These are phyloP conservation scores for Flaveria trinervia DNA, from an alignment of 129 eudicot species.

Conservation along the genomic window DNA sequence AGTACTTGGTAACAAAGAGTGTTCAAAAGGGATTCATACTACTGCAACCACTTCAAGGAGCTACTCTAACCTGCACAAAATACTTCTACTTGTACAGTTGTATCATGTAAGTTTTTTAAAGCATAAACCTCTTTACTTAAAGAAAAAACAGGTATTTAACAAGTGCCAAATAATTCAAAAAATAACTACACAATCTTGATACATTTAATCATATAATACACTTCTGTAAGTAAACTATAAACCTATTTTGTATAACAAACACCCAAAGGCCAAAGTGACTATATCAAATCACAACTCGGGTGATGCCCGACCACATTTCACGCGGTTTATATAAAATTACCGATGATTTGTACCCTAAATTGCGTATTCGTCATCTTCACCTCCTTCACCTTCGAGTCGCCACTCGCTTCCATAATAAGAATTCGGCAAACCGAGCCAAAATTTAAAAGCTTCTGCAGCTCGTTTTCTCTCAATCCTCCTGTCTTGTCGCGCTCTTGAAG, in stretches of 20 bases:
- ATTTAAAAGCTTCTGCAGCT: constrained; percentile 98
- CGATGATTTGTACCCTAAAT: background rate
- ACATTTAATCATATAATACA: constrained; percentile 5
- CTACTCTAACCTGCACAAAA: too few relatives aligned
- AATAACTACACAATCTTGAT: background rate
- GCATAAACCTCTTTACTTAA: too few relatives aligned
- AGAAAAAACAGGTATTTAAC: too few relatives aligned
- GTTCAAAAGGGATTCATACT: too few relatives aligned
- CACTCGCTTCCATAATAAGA: constrained; percentile 91
- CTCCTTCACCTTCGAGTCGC: constrained; percentile 63
- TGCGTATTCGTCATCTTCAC: constrained; percentile 45
- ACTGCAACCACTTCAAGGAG: too few relatives aligned
- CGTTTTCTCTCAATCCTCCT: constrained; percentile 78
- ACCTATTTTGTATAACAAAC: background rate
- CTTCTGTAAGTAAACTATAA: background rate
- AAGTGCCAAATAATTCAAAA: too few relatives aligned
- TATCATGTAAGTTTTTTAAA: too few relatives aligned
- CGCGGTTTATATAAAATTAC: constrained; percentile 1
- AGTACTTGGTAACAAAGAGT: too few relatives aligned
- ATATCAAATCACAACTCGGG: background rate
- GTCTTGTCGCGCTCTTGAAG: constrained; percentile 92
- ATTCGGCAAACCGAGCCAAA: constrained; percentile 96
- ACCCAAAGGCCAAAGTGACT: background rate
- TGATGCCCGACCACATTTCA: background rate
- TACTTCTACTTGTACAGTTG: too few relatives aligned